Evolutionary conservation across 2,329 filamentous ascomycete species (phyloP), one percentile per base, ranked within the genome.

Genomic region (Diaporthe citriasiana): DNA sequence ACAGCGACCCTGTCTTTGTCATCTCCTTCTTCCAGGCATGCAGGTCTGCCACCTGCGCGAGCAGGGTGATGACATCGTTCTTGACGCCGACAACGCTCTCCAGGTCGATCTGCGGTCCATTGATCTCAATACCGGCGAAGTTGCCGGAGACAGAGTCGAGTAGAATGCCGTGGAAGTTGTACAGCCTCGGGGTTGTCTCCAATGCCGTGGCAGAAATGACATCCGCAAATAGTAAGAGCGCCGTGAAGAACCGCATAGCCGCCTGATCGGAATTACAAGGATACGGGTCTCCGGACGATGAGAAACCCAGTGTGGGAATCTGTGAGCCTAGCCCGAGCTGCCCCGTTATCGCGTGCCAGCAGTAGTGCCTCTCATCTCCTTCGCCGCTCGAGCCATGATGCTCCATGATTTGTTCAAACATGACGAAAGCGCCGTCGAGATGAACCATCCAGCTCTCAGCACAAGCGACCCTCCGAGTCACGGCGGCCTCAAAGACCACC

Each of bases 51-150:
- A 90, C 86, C 27, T 89, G 85, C 17, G 86, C 87, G 56, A 93
- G 85, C n/a, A 86, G 82, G 59, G 88, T 81, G 59, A 92, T 77
- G 0, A 86, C 86, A 88, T 89, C 90, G 79, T 91, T 92, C 57
- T 89, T 82, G 74, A 89, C 84, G 2, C 90, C 90, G 53, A 89
- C 80, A 65, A 89, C 86, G 42, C 87, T 85, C 65, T 88, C 85
- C 71, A 91, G 82, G 68, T 83, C 82, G 72, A 83, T 77, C 51
- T 87, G 80, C 1, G 80, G 81, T 0, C 79, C 71, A 0, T 81
- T 79, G 56, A 78, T 82, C 17, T 80, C 78, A 10, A 82, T 80
- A n/a, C 77, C 75, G 47, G 76, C 40, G 30, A 53, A 68, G n/a
- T n/a, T 40, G 1, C 63, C 63, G 2, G 45, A 53, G 30, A 53